Conservation (phyloP, 2,329 filamentous ascomycete species). For the Lojkania enalia region DNA sequence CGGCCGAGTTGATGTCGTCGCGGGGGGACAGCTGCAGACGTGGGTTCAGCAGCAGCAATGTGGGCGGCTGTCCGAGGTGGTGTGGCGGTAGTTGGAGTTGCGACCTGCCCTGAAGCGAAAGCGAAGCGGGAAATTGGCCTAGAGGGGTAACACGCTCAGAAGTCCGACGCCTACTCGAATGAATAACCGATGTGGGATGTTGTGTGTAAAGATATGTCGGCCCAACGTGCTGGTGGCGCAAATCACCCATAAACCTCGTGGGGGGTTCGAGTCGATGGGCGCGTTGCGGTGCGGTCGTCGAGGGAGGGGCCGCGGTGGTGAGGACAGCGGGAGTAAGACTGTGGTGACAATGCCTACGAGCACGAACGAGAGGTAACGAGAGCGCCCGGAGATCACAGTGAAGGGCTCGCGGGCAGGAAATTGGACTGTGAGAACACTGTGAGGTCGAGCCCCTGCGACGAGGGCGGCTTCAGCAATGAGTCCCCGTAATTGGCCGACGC, state of each 20-base stretch:
- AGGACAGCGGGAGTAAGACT: conserved; percentile 6
- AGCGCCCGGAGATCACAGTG: neutral
- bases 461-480: conserved; percentile 2
- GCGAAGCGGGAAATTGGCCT: conserved; percentile 10
- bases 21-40: conserved; percentile 33
- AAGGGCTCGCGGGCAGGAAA: conserved; percentile 10
- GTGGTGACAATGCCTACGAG: neutral
- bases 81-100: conserved; percentile 4
- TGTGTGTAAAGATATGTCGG: conserved; percentile 19
- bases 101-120: conserved; percentile 5
- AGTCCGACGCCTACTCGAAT: conserved; percentile 11
- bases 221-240: conserved; percentile 9
- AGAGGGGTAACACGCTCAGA: conserved; percentile 13
- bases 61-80: conserved; percentile 14
- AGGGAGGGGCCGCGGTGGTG: conserved; percentile 9
- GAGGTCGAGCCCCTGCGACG: conserved; percentile 9
- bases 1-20: conserved; percentile 21
- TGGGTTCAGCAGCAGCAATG: conserved; percentile 32
- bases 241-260: conserved; percentile 27
- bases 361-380: neutral
- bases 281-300: conserved; percentile 9
- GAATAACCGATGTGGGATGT: conserved; percentile 20
- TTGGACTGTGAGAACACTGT: conserved; percentile 9
- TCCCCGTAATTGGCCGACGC: conserved; percentile 5
- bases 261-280: conserved; percentile 6